Base-by-base conservation (phyloP, 1,284 basidiomycete species). In the Volvariella volvacea region DNA sequence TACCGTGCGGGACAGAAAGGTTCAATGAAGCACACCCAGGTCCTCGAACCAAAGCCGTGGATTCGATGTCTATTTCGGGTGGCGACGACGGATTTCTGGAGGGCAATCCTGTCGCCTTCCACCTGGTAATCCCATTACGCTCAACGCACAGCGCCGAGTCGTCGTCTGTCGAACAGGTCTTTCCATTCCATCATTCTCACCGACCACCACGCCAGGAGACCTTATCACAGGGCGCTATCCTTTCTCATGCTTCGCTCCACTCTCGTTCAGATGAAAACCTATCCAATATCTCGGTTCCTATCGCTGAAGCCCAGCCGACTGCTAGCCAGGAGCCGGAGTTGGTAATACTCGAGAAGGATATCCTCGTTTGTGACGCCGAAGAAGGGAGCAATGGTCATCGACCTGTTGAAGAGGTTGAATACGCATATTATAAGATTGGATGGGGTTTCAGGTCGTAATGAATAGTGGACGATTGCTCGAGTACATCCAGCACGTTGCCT, bases 41-140 rank as follows among this genome's bases (percentile, higher is more conserved):
- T 28, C 25, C 25, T 28, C 25, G 12, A 28, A 28, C 6, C 25
- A 12, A 28, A 6, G 6, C 12, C 12, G 12, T 12, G 25, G 25
- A 28, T 12, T 6, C 25, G 12, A 6, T 12, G 25, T 28, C 12
- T 28, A 28, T 12, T 12, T 12, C 25, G 12, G 25, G 6, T 28
- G 6, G 6, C 25, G 6, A 28, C n/a, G n/a, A n/a, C n/a, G n/a
- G n/a, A n/a, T n/a, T 28, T 6, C 34, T 20, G n/a, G 34, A 33
- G 21, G 41, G 46, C 44, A n/a, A 46, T 0, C 52, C 52, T 19
- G 55, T 64, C 0, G 46, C 54, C 3, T 91, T 92, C 58, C 85
- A 89, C 52, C 73, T 91, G 10, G 71, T 90, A 33, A 76, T 90
- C 22, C 86, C 89, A 0, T 69, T 87, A 0, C 82, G 88, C 0